Evolutionary conservation across 495 filamentous ascomycete species (phyloP), one percentile per base, ranked within the genome.

Genomic region (Neurospora sp.): DNA sequence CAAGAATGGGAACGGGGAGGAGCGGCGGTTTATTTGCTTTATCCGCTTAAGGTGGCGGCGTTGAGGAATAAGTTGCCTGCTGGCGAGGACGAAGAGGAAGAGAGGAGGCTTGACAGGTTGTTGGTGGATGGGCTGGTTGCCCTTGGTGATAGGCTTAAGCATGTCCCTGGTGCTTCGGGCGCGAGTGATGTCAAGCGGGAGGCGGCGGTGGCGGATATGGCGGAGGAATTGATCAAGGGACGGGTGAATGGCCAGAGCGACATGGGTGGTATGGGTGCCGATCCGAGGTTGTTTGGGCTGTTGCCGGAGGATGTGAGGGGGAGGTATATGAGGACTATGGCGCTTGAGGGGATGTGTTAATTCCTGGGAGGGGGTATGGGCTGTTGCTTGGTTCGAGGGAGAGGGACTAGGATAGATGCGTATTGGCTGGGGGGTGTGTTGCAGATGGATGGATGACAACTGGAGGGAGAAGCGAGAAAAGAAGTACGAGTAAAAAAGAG

Each of bases 1-100:
- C 77, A 79, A 9, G 83, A 84, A 54, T 98, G 96, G 96, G 86
- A 90, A 37, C 81, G 86, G 27, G 94, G 54, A 4, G 54, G 93
- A 16, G 95, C 93, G 12, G 88, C 90, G 70, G 88, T 98, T 20
- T 98, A 97, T 76, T 88, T 91, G 69, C 91, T 95, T 72, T 98
- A 91, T 81, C 84, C 96, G 27, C 54, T 66, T 2, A 66, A 66
- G 54, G 27, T 35, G 0, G 54, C 54, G 14, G 27, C 54, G 12
- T 1, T 66, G 23, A 31, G 54, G 27, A 31, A 66, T 16, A 3
- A 35, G 7, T 18, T 37, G 27, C 27, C 23, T 66, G 6, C 54
- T 89, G 40, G 79, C 84, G 46, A 84, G 71, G 72, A 79, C 48
- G 77, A 78, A 66, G 75, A 81, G 39, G 73, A 72, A 62, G 75